Evolutionary conservation across 148 eudicot species (phyloP).

Genomic region (Fagopyrum esculentum): DNA sequence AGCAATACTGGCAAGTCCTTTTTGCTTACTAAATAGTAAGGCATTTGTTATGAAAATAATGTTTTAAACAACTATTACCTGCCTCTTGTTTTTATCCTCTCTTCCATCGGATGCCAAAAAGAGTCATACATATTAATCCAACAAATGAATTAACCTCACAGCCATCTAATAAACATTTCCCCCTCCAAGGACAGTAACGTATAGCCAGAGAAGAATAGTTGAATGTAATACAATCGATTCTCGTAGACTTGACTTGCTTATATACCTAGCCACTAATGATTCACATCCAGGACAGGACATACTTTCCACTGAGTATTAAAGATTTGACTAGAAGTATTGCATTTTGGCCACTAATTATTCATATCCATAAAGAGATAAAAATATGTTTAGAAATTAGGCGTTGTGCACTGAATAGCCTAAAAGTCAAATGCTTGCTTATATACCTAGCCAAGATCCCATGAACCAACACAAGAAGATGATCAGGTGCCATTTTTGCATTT

Average conservation of each 20-base stretch:
- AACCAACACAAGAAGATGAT: slow-evolving; percentile 94
- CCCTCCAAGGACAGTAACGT: neutral
- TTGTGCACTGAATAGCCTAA: neutral
- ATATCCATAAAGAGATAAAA: neutral
- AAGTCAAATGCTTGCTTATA: neutral
- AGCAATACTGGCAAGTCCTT: neutral
- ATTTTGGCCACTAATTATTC: neutral
- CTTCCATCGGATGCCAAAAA: neutral
- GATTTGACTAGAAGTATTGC: neutral
- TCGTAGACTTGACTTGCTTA: neutral
- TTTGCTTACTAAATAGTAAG: neutral
- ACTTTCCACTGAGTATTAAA: neutral
- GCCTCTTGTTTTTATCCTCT: neutral
- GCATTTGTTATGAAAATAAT: neutral
- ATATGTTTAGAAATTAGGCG: neutral
- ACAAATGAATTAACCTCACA: neutral
- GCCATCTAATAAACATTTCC: neutral
- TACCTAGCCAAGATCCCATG: slow-evolving; percentile 96
- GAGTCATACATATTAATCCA: neutral
- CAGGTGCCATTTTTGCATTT: slow-evolving; percentile 45
- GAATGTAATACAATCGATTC: neutral
- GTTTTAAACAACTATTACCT: neutral
- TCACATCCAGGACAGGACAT: neutral
- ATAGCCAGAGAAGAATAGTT: neutral
- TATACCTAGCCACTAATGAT: no score